Base-by-base conservation (phyloP, 805 yeast species). In the Saitoella complicata region DNA sequence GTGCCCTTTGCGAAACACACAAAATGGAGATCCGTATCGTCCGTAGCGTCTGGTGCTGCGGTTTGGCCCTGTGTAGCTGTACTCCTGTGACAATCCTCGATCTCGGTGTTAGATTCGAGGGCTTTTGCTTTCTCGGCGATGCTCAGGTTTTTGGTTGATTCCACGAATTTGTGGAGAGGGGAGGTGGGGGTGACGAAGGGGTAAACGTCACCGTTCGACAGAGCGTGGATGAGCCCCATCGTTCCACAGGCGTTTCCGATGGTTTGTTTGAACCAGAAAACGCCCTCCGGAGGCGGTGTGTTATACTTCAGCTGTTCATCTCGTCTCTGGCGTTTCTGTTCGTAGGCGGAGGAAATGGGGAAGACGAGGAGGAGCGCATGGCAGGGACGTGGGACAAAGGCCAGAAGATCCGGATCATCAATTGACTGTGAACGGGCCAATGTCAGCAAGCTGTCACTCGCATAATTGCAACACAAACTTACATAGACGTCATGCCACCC, bases 211-310 rank as follows among this genome's bases (percentile, higher is more conserved):
- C 59, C 60, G 40, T 70, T 60, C 38, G 70, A 59, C 6, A 72
- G 52, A 0, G 77, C 67, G 54, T 88, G 96, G 21, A 88, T 63
- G 40, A 91, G 59, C 0, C 95, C 97, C 61, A 81, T 84, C 32
- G 93, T 70, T 5, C 98, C 98, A 64, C 98, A 88, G 0, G 94
- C 93, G 58, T 88, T 88, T 49, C 73, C 74, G 11, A 91, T 74
- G 0, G 86, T 76, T 56, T 88, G 98, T 52, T 75, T 76, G 53
- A 78, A 75, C 96, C 97, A 91, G n/a, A 70, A 51, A 10, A 76
- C 65, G 5, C 54, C 63, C 49, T 50, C 57, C 29, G 48, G 49
- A 5, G 48, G 45, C 2, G 46, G 37, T 4, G 47, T 36, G 21
- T 39, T 40, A 30, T 42, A 46, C 5, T 47, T 35, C 44, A 56